Evolutionary conservation across 345 rosid species (phyloP).

Genomic region (Euphorbia pulcherrima): DNA sequence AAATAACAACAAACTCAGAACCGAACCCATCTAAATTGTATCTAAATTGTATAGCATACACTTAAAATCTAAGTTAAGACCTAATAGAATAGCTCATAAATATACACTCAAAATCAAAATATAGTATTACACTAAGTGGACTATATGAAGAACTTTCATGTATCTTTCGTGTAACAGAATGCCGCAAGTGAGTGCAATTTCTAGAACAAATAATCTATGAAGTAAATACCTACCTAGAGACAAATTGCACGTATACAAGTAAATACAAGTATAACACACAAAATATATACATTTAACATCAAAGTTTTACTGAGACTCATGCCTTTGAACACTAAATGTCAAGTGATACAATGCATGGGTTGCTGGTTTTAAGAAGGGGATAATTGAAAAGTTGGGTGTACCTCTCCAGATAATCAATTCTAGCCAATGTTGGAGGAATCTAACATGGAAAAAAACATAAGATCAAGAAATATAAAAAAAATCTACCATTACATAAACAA

Average conservation of each 20-base stretch:
- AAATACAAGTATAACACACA: not conserved
- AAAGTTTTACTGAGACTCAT: not conserved
- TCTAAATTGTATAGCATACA: too few relatives aligned
- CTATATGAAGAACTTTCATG: too few relatives aligned
- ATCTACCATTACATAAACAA: too few relatives aligned
- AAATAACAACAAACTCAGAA: too few relatives aligned
- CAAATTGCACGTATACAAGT: not conserved
- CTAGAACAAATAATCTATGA: not conserved
- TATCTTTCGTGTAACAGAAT: too few relatives aligned
- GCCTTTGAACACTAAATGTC: constrained; percentile 79
- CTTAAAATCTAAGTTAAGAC: too few relatives aligned
- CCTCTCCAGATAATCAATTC: constrained; percentile 64
- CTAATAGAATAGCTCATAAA: too few relatives aligned
- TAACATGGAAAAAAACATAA: constrained; percentile 18
- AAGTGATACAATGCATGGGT: constrained; percentile 70
- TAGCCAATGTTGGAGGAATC: constrained; percentile 70
- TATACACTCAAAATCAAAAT: too few relatives aligned
- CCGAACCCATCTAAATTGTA: too few relatives aligned
- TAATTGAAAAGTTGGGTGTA: constrained; percentile 92
- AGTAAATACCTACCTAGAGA: not conserved
- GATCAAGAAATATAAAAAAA: not conserved
- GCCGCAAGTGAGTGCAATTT: not conserved
- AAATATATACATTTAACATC: not conserved
- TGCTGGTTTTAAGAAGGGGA: constrained; percentile 87
- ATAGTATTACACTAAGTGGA: too few relatives aligned